Conservation (phyloP, 441 rosid species). For the Eruca vesicaria region DNA sequence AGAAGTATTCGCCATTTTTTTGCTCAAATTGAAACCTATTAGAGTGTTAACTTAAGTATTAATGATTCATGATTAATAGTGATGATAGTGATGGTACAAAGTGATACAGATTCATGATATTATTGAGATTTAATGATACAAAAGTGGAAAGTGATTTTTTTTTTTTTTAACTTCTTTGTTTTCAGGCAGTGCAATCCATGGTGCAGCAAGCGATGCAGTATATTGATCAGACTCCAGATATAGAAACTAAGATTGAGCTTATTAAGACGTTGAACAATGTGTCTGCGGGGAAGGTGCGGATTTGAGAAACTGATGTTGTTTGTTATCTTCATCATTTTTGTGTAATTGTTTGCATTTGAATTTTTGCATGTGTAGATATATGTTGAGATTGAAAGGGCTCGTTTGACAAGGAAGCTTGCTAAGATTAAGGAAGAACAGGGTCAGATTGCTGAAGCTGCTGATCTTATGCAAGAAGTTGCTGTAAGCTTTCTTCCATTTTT, state of each 20-base stretch:
- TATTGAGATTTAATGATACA: background rate
- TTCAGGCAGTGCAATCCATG: slow-evolving; percentile 85
- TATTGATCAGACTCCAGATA: slow-evolving; percentile 81
- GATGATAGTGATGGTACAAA: too few species aligned
- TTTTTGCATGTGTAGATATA: slow-evolving; percentile 49
- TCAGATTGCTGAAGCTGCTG: slow-evolving; percentile 89
- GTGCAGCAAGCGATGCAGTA: slow-evolving; percentile 94
- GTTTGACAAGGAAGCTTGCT: slow-evolving; percentile 83
- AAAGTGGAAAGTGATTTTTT: background rate
- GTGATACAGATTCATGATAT: too few species aligned
- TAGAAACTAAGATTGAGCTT: slow-evolving; percentile 76
- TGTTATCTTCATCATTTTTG: background rate
- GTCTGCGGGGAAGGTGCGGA: slow-evolving; percentile 80
- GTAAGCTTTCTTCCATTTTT: slow-evolving; percentile 38
- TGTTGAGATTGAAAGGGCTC: slow-evolving; percentile 92
- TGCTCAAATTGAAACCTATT: background rate
- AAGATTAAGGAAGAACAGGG: slow-evolving; percentile 96
- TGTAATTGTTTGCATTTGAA: background rate
- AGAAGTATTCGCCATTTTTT: background rate
- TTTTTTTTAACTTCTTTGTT: background rate
- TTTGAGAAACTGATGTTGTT: background rate
- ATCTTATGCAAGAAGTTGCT: slow-evolving; percentile 97
- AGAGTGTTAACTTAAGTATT: background rate
- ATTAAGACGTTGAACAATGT: slow-evolving; percentile 72
- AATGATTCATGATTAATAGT: background rate